These are phyloP conservation scores for Aspergillus sp. DNA, from an alignment of 2,329 filamentous ascomycete genomes.

Conservation along the genomic window DNA sequence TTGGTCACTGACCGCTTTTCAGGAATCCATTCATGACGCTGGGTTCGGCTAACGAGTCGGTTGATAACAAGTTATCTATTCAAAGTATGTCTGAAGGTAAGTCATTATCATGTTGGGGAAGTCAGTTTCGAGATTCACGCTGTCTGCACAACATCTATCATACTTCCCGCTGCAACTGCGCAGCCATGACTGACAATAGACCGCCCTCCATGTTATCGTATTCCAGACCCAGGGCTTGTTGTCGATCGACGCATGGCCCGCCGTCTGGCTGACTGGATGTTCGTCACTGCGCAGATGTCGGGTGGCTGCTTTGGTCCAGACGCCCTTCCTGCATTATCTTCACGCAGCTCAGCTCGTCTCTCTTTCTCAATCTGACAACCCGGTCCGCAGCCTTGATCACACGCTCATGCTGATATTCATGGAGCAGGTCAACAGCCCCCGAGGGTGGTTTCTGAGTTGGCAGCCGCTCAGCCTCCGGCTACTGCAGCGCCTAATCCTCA, in stretches of 20 bases:
- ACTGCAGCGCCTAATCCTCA: slow-evolving; percentile 3
- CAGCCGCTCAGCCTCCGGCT: slow-evolving; percentile 21
- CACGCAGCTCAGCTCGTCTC: not conserved
- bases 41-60: not conserved
- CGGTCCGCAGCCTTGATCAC: slow-evolving; percentile 26
- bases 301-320: not conserved
- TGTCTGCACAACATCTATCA: not conserved
- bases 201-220: slow-evolving; percentile 2
- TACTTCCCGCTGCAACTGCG: not conserved
- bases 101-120: not conserved
- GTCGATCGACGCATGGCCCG: not conserved
- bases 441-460: slow-evolving; percentile 22
- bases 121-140: not conserved
- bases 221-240: slow-evolving; percentile 2
- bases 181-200: not conserved
- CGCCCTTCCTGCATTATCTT: not conserved
- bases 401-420: slow-evolving; percentile 22
- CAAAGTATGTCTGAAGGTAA: not conserved
- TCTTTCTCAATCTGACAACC: slow-evolving; percentile 10
- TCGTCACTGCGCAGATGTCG: slow-evolving; percentile 2
- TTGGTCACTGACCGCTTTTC: not conserved
- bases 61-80: not conserved
- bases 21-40: not conserved
- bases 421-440: slow-evolving; percentile 16
- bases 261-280: not conserved